These are phyloP conservation scores for Plasmodium coatneyi DNA, from an alignment of 169 alveolate species.

Conservation along the genomic window DNA sequence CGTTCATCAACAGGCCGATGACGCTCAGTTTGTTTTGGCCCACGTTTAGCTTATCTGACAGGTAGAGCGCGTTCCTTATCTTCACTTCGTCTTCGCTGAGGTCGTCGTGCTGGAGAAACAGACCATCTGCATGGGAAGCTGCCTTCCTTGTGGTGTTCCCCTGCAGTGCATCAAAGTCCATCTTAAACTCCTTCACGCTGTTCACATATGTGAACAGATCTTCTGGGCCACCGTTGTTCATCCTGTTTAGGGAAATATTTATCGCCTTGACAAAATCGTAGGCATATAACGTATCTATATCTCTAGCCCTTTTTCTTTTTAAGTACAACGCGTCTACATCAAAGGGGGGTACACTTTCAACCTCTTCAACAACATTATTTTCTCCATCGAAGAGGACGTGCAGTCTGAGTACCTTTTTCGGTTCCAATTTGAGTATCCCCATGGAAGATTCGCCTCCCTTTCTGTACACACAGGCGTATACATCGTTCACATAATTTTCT, in stretches of 20 bases:
- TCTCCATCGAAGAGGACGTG: slow-evolving; percentile 43
- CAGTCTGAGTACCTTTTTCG: not conserved
- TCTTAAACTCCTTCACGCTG: slow-evolving; percentile 47
- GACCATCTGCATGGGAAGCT: not conserved
- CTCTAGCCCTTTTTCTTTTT: slow-evolving; percentile 71
- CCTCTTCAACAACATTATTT: slow-evolving; percentile 8
- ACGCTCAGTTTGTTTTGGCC: slow-evolving; percentile 70
- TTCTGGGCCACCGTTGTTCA: not conserved
- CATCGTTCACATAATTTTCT: slow-evolving; percentile 64
- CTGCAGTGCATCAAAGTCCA: not conserved
- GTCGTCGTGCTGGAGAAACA: slow-evolving; percentile 25
- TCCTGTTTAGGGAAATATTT: slow-evolving; percentile 38
- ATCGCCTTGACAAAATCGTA: slow-evolving; percentile 59
- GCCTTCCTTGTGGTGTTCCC: not conserved
- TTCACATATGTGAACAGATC: slow-evolving; percentile 25
- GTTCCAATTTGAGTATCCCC: not conserved
- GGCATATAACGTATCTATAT: slow-evolving; percentile 61
- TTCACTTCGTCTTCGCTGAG: slow-evolving; percentile 16
- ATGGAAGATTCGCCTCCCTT: not conserved
- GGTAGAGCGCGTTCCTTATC: slow-evolving; percentile 32
- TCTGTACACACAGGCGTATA: slow-evolving; percentile 16
- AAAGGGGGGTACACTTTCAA: not conserved
- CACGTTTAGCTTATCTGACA: slow-evolving; percentile 27
- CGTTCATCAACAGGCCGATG: slow-evolving; percentile 43
- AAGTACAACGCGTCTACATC: slow-evolving; percentile 37